Base-by-base conservation (phyloP, 148 eudicot species). In the Chenopodium quinoa region DNA sequence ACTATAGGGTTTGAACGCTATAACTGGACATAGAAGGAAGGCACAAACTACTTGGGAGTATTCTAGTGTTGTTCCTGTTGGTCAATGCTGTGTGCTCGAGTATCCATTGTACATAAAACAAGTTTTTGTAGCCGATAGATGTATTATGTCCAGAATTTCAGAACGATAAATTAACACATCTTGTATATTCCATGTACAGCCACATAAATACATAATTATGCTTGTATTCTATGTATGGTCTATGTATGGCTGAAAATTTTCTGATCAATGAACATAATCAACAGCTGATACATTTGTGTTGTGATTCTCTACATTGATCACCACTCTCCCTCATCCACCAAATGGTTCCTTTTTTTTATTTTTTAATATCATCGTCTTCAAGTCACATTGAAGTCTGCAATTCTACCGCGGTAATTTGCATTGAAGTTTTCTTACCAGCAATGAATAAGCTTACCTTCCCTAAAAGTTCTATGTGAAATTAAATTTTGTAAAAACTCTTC, bases 161-260 rank as follows among this genome's bases (percentile, higher is more conserved):
- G 29, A 12, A 16, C 8, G 2, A 32, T 69, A 32, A 69, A 29
- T 62, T 20, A 5, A 69, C 72, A 32, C 37, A 19, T 29, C 44
- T 69, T 69, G 72, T 69, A 32, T 4, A 17, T 69, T 69, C 46
- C 72, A 32, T 32, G 72, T 69, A 69, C 46, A 69, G 72, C 16
- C 17, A 69, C 62, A 3, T 32, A 29, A 11, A 32, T 67, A 69
- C 62, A 3, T 31, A 4, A 11, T 69, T 67, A 29, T 29, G 71
- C 32, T 17, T 32, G 44, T 17, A 69, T 32, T 69, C 72, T 22
- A 32, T 16, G 46, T 32, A 32, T 69, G 72, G 19, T 7, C 37
- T 67, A 40, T 67, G 20, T 2, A 56, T 56, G 2, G 19, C 62
- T 14, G 22, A 56, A 14, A 12, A 12, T 13, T 13, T 56, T 56